A percentile compares a stretch with the other conserved stretches of the same genome.
Evolutionary conservation across 2,329 filamentous ascomycete genomes (phyloP).

Genomic region (Talaromyces sp.): DNA sequence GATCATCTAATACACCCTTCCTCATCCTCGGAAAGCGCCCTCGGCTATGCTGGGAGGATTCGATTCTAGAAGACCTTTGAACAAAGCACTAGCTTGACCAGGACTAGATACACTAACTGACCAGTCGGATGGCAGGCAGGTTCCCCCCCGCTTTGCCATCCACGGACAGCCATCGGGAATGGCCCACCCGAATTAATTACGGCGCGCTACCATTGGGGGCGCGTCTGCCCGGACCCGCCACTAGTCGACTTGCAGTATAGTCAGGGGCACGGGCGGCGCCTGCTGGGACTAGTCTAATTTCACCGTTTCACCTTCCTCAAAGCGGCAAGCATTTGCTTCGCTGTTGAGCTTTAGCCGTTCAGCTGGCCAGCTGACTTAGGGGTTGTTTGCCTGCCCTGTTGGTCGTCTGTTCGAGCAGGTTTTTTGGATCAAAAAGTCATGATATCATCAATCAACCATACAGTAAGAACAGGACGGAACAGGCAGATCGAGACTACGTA

Average conservation of each 20-base stretch:
- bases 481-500: not conserved
- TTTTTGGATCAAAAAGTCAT: not conserved
- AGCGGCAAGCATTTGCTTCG: not conserved
- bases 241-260: not conserved
- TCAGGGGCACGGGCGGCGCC: not conserved
- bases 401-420: not conserved
- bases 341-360: no score
- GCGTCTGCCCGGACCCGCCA: not conserved
- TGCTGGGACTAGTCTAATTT: not conserved
- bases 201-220: not conserved
- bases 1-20: not conserved
- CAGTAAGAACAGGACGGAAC: not conserved
- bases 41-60: not conserved
- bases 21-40: not conserved
- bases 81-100: not conserved
- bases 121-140: not conserved
- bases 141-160: not conserved
- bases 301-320: not conserved
- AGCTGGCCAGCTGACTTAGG: not conserved
- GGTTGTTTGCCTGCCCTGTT: not conserved
- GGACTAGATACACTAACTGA: not conserved
- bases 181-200: not conserved
- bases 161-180: not conserved
- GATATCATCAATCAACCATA: not conserved
- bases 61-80: not conserved